Base-by-base conservation (phyloP, 495 filamentous ascomycete species). In the Friedmanniomyces simplex region DNA sequence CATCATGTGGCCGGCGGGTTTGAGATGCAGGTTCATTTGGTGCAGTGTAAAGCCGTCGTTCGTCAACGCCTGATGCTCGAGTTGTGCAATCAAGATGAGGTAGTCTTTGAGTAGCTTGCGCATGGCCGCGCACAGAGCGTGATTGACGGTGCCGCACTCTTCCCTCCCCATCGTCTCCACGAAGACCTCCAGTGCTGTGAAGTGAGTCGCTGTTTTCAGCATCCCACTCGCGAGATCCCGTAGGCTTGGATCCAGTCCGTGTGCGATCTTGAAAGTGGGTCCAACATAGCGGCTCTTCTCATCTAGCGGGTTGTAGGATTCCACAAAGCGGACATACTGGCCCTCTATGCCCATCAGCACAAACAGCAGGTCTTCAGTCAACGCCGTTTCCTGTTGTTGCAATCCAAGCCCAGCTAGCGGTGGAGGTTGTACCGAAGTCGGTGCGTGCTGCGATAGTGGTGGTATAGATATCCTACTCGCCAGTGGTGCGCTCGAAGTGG, bases 261-360 rank as follows among this genome's bases (percentile, higher is more conserved):
- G 79, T 0, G 87, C 74, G 46, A 97, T 83, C 58, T 82, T 83
- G 72, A 87, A 97, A 10, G 72, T 68, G 2, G 93, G 91, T 0
- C 94, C 93, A 0, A 81, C 76, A 51, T 97, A 73, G 18, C 90
- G 82, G 68, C 93, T 88, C 58, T 89, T 90, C 69, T 98, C 93
- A 13, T 82, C 77, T 6, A 77, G 70, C 0, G 93, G 89, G 58
- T 95, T 85, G 69, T 95, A 96, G 1, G 81, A 78, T 54, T 82
- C 82, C 37, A 77, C 76, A 63, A 89, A 97, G 57, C 90, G 88
- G 62, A 97, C 87, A 69, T 96, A 96, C 69, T 95, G 89, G 26
- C 93, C 93, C 72, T 98, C 93, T 59, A 88, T 94, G n/a, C 93
- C 93, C 91, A 97, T 96, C 62, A 96, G 91, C 2, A 94, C 89